A percentile compares a stretch with the other conserved stretches of the same genome.
Conservation (phyloP, 352 stramenopile species). For the Pythium scleroteichum region DNA sequence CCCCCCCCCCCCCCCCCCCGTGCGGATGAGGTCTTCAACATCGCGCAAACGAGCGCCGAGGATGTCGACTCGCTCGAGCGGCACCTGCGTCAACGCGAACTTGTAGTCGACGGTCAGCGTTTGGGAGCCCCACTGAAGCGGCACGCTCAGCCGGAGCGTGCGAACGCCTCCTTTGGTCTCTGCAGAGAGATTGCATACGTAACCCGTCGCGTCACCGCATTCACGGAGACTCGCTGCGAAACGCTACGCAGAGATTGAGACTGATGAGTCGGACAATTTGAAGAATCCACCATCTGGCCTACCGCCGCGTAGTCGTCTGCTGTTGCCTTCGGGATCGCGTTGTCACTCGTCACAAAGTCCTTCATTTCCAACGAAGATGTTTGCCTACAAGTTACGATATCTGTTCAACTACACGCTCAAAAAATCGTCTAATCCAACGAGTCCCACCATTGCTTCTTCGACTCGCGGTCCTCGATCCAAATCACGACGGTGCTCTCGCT, state of each 20-base stretch:
- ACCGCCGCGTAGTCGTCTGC: slow-evolving; percentile 16
- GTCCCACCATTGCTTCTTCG: slow-evolving; percentile 22
- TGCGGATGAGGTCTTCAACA: slow-evolving; percentile 1
- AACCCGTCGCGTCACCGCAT: not conserved
- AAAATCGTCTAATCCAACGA: too few species aligned
- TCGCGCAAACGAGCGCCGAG: slow-evolving; percentile 15
- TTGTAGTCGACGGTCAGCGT: slow-evolving; percentile 2
- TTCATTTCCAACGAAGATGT: not conserved
- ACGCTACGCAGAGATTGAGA: not conserved
- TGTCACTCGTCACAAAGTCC: slow-evolving; percentile 17
- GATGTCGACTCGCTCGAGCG: slow-evolving; percentile 14
- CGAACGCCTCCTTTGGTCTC: slow-evolving; percentile 7
- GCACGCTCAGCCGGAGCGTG: not conserved
- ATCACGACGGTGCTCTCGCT: slow-evolving; percentile 15
- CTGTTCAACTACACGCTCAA: too few species aligned
- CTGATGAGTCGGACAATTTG: too few species aligned
- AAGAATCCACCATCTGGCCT: not conserved
- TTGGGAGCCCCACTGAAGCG: not conserved
- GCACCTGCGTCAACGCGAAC: slow-evolving; percentile 11
- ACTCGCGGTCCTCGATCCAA: slow-evolving; percentile 18
- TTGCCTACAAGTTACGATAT: slow-evolving; percentile 14
- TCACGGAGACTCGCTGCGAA: slow-evolving; percentile 5
- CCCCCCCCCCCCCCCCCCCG: too few species aligned
- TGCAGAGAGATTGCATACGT: not conserved
- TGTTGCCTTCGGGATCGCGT: slow-evolving; percentile 15